These are phyloP conservation scores for Penicillium thymicola DNA, from an alignment of 2,329 filamentous ascomycete genomes.

Conservation along the genomic window DNA sequence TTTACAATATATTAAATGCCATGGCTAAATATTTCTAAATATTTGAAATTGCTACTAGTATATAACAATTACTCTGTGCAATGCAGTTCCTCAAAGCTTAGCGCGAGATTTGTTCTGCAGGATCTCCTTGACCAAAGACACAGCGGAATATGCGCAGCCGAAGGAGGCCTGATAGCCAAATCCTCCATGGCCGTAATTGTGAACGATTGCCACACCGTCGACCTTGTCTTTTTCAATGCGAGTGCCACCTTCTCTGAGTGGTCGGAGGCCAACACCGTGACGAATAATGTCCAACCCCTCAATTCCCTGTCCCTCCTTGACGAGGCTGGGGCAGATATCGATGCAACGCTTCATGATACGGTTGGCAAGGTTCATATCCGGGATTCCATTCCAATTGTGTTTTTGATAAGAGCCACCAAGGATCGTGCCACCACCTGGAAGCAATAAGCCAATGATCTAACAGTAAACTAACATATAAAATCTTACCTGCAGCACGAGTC, in stretches of 20 bases:
- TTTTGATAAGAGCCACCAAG: slow-evolving; percentile 83
- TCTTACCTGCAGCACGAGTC: slow-evolving; percentile 60
- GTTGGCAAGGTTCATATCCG: slow-evolving; percentile 73
- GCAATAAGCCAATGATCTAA: not conserved
- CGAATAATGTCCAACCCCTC: slow-evolving; percentile 71
- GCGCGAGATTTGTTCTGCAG: slow-evolving; percentile 32
- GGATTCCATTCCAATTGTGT: slow-evolving; percentile 72
- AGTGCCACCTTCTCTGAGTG: slow-evolving; percentile 68
- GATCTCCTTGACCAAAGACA: slow-evolving; percentile 62
- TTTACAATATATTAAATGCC: not conserved
- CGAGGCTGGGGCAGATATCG: slow-evolving; percentile 35
- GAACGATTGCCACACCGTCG: slow-evolving; percentile 52
- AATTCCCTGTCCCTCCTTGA: slow-evolving; percentile 60
- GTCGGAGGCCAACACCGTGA: slow-evolving; percentile 78
- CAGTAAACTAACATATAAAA: not conserved
- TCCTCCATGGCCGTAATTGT: slow-evolving; percentile 47
- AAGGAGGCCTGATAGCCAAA: slow-evolving; percentile 66
- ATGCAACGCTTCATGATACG: slow-evolving; percentile 74
- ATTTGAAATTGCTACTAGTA: not conserved
- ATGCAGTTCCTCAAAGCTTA: slow-evolving; percentile 26
- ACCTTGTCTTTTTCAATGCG: slow-evolving; percentile 71
- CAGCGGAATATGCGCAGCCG: slow-evolving; percentile 65
- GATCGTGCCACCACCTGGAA: slow-evolving; percentile 70
- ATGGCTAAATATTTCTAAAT: not conserved
- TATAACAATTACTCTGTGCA: not conserved